phyloP scores from a whole-genome alignment of 352 stramenopile genomes.

The Phytophthora hibernalis region DNA sequence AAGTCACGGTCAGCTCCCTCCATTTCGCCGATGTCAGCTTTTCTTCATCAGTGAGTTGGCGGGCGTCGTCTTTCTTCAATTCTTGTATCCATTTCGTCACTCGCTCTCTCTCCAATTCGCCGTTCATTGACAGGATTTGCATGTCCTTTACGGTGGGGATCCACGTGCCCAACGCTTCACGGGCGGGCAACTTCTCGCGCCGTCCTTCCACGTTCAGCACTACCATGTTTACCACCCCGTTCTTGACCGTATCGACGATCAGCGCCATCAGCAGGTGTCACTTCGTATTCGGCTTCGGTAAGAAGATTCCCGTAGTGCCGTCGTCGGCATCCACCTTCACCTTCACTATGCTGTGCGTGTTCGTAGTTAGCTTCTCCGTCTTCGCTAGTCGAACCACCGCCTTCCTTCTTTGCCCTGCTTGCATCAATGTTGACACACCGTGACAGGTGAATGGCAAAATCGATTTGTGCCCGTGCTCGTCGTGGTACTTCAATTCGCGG shows the following conservation, averaged over 20 bases:
- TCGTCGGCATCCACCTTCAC: constrained; percentile 19
- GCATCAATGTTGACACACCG: background rate
- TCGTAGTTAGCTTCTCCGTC: constrained; percentile 1
- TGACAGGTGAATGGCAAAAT: constrained; percentile 15
- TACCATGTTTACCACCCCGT: background rate
- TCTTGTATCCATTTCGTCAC: no score
- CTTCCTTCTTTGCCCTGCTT: background rate
- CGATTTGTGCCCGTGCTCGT: background rate
- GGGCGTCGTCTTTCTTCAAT: background rate
- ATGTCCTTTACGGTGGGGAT: constrained; percentile 19
- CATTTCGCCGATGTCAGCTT: background rate
- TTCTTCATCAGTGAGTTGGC: background rate
- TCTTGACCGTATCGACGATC: constrained; percentile 1
- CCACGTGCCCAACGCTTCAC: constrained; percentile 17
- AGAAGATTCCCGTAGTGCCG: constrained; percentile 7
- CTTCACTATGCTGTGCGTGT: background rate
- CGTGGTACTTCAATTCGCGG: background rate
- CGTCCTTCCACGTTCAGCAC: constrained; percentile 27
- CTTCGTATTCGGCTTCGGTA: background rate
- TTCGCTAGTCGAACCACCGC: background rate
- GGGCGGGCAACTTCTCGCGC: constrained; percentile 9
- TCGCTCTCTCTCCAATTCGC: background rate
- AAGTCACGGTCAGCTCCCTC: background rate
- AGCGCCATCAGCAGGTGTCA: constrained; percentile 17
- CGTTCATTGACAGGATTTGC: constrained; percentile 9